Percentiles rank a stretch among this genome's conserved stretches.
Evolutionary conservation across 2,329 filamentous ascomycete genomes (phyloP).

Genomic region (Phialophora tarda): DNA sequence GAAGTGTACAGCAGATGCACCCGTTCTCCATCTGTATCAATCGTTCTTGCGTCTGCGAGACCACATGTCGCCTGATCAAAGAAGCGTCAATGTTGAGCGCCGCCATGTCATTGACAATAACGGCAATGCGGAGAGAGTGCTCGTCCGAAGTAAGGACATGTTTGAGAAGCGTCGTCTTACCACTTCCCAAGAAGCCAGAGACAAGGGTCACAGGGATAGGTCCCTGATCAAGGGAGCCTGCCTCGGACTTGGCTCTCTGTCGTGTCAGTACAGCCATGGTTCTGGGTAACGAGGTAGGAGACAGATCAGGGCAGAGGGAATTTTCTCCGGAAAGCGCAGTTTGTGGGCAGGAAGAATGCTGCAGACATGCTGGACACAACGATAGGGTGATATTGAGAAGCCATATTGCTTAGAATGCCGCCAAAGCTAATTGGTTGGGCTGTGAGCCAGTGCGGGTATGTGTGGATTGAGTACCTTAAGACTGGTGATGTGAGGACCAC

Average conservation of each 20-base stretch:
- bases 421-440: no score
- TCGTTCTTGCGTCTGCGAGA: slow-evolving; percentile 67
- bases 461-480: neutral
- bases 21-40: slow-evolving; percentile 73
- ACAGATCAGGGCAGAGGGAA: no score
- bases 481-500: no score
- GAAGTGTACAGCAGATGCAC: slow-evolving; percentile 77
- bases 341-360: no score
- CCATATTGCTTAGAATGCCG: slow-evolving; percentile 62
- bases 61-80: slow-evolving; percentile 62
- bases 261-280: no score
- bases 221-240: no score
- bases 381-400: slow-evolving; percentile 53
- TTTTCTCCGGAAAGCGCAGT: no score
- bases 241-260: no score
- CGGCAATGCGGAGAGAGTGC: slow-evolving; percentile 71
- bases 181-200: slow-evolving; percentile 62
- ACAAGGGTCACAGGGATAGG: no score
- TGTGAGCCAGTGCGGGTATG: no score
- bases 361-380: no score
- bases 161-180: slow-evolving; percentile 73
- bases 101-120: slow-evolving; percentile 76
- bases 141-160: slow-evolving; percentile 68
- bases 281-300: no score
- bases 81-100: slow-evolving; percentile 70